These are phyloP conservation scores for Xerocomellus dryophilus DNA, from an alignment of 768 basidiomycete species.

Conservation along the genomic window DNA sequence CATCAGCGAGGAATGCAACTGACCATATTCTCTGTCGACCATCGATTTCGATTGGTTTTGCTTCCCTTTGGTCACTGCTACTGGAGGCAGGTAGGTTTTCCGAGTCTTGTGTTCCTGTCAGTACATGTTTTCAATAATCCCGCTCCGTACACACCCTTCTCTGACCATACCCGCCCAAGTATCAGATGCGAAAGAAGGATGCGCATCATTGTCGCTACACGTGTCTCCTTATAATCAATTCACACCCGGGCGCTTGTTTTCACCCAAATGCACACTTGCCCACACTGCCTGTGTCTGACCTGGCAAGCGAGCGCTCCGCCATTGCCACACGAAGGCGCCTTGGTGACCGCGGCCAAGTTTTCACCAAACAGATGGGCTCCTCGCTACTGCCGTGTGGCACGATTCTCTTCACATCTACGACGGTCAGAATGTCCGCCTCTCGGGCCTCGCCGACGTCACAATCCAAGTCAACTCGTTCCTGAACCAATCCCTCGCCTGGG, in stretches of 20 bases:
- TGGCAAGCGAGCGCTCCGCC: no score
- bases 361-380: not conserved
- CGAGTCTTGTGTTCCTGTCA: not conserved
- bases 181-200: not conserved
- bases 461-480: not conserved
- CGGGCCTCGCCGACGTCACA: not conserved
- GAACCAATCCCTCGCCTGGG: not conserved
- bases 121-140: not conserved
- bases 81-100: not conserved
- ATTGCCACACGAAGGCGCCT: no score
- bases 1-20: not conserved
- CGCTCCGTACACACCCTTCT: not conserved
- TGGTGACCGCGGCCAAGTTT: not conserved
- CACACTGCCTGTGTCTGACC: no score
- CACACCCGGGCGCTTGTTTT: no score
- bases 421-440: no score
- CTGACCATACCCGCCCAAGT: not conserved
- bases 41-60: not conserved
- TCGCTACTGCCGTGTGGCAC: not conserved
- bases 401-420: no score
- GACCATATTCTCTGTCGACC: not conserved
- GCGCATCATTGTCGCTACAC: not conserved
- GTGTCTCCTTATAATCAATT: not conserved
- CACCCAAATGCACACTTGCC: no score
- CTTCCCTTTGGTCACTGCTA: not conserved